Conservation (phyloP, 1,284 basidiomycete species). For the Heterobasidion parviporum region DNA sequence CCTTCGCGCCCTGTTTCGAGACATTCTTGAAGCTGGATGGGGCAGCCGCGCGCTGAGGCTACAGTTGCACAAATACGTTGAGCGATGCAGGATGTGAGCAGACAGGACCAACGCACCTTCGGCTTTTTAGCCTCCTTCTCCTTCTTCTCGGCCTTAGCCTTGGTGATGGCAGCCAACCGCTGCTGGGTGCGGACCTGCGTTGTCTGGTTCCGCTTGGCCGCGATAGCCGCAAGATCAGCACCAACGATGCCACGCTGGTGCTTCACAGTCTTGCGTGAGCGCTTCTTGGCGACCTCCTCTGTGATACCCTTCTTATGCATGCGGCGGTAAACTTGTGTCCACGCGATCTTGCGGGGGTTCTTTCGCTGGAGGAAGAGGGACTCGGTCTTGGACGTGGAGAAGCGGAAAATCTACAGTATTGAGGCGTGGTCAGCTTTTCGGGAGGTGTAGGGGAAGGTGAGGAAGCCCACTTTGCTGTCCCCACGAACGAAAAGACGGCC, state of each 20-base stretch:
- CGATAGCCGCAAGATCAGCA: constrained; percentile 87
- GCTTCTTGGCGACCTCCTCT: constrained; percentile 99
- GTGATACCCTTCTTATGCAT: constrained; percentile 99
- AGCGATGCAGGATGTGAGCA: background rate
- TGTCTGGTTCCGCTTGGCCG: constrained; percentile 88
- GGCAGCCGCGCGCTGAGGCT: constrained; percentile 9
- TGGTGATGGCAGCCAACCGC: constrained; percentile 79
- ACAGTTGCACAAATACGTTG: constrained; percentile 1
- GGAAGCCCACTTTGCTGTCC: constrained; percentile 81
- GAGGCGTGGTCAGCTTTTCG: constrained; percentile 3
- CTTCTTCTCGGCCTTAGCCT: constrained; percentile 94
- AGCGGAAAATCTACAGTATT: constrained; percentile 77
- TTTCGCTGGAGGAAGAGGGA: constrained; percentile 99
- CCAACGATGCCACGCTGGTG: constrained; percentile 98
- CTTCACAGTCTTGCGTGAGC: constrained; percentile 95
- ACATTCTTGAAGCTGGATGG: constrained; percentile 27
- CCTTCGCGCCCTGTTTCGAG: constrained; percentile 96
- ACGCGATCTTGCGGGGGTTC: constrained; percentile 99
- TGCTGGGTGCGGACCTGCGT: constrained; percentile 79
- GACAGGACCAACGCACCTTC: constrained; percentile 44
- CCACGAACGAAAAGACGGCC: constrained; percentile 94
- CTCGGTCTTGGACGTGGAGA: constrained; percentile 82
- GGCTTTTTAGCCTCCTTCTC: constrained; percentile 88
- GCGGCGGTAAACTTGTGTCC: constrained; percentile 94
- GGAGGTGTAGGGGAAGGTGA: background rate